Percentiles rank a stretch among this genome's conserved stretches.
Evolutionary conservation across 2,329 filamentous ascomycete species (phyloP).

Genomic region (Pyricularia sp.): DNA sequence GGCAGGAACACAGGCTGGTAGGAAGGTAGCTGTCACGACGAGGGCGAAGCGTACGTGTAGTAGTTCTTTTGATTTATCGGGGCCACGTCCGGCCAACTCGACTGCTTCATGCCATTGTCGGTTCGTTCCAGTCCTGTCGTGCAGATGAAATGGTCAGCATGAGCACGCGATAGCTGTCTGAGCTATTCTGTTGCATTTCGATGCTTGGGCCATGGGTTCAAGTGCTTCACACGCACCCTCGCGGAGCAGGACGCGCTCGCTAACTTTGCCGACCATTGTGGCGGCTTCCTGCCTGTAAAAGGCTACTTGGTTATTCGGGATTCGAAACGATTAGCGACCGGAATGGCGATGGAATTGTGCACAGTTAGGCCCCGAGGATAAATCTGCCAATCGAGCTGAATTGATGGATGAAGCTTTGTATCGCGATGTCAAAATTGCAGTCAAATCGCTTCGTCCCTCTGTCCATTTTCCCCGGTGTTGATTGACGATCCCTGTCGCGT

Average conservation of each 20-base stretch:
- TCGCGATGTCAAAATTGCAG: background rate
- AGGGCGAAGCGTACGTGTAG: conserved; percentile 64
- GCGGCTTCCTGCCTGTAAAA: background rate
- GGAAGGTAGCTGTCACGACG: background rate
- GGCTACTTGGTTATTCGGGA: background rate
- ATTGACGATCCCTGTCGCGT: background rate
- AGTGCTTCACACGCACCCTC: conserved; percentile 39
- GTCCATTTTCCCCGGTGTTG: background rate
- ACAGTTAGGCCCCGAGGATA: background rate
- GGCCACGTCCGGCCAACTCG: conserved; percentile 83
- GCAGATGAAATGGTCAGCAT: background rate
- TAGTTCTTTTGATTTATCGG: conserved; percentile 99
- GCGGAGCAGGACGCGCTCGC: conserved; percentile 53
- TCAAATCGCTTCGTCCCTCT: background rate
- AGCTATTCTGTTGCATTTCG: background rate
- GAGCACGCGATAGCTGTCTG: background rate
- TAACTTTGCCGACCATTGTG: conserved; percentile 54
- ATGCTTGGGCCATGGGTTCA: background rate
- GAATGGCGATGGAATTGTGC: background rate
- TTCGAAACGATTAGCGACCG: background rate
- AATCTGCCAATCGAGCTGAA: background rate
- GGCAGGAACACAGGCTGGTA: background rate
- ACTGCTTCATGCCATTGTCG: conserved; percentile 96
- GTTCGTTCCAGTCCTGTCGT: conserved; percentile 78
- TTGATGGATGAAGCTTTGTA: background rate